A percentile compares a stretch with the other conserved stretches of the same genome.
These are phyloP conservation scores for Verbena officinalis DNA, from an alignment of 257 asterid species.

Conservation along the genomic window DNA sequence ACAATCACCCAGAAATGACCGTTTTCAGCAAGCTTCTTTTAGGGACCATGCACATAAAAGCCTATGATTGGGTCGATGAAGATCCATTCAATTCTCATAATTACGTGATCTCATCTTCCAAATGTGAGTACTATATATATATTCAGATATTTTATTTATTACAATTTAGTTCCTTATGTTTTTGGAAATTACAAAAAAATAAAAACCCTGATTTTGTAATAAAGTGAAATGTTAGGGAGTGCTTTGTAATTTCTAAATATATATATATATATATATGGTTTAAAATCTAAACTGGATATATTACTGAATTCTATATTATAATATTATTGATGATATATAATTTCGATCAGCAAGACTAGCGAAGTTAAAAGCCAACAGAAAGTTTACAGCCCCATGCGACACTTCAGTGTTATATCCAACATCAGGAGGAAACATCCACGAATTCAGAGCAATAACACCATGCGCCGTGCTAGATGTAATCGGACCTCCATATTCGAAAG, in stretches of 20 bases:
- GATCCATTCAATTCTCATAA: constrained; percentile 24
- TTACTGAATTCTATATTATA: neutral
- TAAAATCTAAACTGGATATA: neutral
- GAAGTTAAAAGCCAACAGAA: constrained; percentile 48
- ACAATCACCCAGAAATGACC: constrained; percentile 92
- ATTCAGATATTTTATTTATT: neutral
- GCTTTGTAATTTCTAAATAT: no score
- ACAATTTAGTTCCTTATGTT: no score
- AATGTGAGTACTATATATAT: constrained; percentile 39
- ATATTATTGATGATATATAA: neutral
- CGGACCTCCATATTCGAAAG: constrained; percentile 79
- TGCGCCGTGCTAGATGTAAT: constrained; percentile 84
- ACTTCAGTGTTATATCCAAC: constrained; percentile 78
- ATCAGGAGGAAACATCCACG: constrained; percentile 91
- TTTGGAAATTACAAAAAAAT: no score
- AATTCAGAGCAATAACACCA: constrained; percentile 75
- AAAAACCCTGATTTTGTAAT: no score
- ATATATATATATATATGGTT: no score
- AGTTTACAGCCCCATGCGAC: constrained; percentile 65
- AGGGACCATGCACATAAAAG: constrained; percentile 82
- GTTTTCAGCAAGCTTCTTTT: constrained; percentile 85
- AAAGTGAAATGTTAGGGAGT: no score
- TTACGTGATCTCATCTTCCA: constrained; percentile 25
- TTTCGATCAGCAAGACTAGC: constrained; percentile 65
- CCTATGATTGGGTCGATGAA: constrained; percentile 82